A percentile compares a stretch with the other conserved stretches of the same genome.
These are phyloP conservation scores for Triangularia verruculosa DNA, from an alignment of 2,329 filamentous ascomycete genomes.

Conservation along the genomic window DNA sequence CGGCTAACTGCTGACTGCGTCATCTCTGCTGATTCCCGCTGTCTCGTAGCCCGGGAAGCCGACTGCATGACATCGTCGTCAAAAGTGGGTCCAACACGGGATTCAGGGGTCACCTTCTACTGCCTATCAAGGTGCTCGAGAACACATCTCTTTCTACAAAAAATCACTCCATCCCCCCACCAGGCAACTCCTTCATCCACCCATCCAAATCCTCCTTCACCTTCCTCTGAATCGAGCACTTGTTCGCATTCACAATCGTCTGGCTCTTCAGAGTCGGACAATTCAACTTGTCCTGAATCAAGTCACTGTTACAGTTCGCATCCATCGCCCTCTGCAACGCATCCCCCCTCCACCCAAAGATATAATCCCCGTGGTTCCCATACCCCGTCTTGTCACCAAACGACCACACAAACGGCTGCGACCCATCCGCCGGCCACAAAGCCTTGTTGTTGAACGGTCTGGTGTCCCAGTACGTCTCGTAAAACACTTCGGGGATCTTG, in stretches of 20 bases:
- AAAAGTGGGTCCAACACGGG: background rate
- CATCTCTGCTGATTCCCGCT: background rate
- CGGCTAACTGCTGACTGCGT: background rate
- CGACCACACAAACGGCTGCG: slow-evolving; percentile 29
- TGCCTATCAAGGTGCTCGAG: too few relatives aligned
- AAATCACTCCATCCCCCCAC: background rate
- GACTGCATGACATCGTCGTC: background rate
- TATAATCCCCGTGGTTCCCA: slow-evolving; percentile 31
- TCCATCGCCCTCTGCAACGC: slow-evolving; percentile 7
- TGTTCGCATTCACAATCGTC: slow-evolving; percentile 3
- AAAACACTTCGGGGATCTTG: slow-evolving; percentile 34
- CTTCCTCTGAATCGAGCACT: slow-evolving; percentile 14
- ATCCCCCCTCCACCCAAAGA: slow-evolving; percentile 28
- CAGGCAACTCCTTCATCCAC: slow-evolving; percentile 7
- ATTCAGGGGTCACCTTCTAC: background rate
- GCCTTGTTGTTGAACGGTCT: slow-evolving; percentile 31
- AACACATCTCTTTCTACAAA: background rate
- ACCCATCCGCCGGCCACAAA: slow-evolving; percentile 35
- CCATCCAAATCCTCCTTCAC: slow-evolving; percentile 31
- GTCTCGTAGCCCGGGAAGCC: background rate
- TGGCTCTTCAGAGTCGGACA: slow-evolving; percentile 5
- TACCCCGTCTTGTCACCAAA: slow-evolving; percentile 28
- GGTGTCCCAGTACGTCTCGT: slow-evolving; percentile 45
- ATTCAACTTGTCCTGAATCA: slow-evolving; percentile 6
- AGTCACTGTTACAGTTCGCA: slow-evolving; percentile 5